A percentile compares a stretch with the other conserved stretches of the same genome.
Evolutionary conservation across 75 land plant species (phyloP).

Genomic region (Cupressus sempervirens): DNA sequence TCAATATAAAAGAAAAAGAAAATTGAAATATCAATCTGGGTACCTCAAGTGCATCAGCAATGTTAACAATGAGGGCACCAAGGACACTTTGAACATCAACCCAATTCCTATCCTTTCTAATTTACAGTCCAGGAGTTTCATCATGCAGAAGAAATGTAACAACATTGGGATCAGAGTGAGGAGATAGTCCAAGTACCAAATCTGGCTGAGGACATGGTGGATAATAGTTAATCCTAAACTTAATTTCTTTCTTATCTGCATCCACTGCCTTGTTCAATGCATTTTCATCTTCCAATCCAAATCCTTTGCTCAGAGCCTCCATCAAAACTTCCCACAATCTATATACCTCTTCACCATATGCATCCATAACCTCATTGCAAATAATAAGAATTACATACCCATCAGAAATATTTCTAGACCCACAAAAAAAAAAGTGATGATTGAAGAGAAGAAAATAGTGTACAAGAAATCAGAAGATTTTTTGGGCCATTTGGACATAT

Average conservation of each 20-base stretch:
- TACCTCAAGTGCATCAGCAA: slow-evolving; percentile 27
- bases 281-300: background rate
- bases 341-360: background rate
- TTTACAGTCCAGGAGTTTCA: slow-evolving; percentile 16
- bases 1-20: too few relatives aligned
- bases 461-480: background rate
- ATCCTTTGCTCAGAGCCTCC: too few relatives aligned
- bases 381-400: background rate
- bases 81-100: slow-evolving; percentile 13
- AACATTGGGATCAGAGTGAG: slow-evolving; percentile 10
- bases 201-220: background rate
- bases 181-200: background rate
- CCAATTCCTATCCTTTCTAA: slow-evolving; percentile 18
- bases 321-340: background rate
- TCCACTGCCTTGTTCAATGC: slow-evolving; percentile 22
- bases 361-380: background rate
- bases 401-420: too few relatives aligned
- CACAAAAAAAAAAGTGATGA: background rate
- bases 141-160: slow-evolving; percentile 19
- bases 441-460: background rate
- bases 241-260: slow-evolving; percentile 4
- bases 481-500: background rate
- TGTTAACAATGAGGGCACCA: slow-evolving; percentile 23
- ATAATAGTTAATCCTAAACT: background rate
- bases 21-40: background rate